Evolutionary conservation across 148 eudicot genomes (phyloP).

Genomic region (Diospyros kaki): DNA sequence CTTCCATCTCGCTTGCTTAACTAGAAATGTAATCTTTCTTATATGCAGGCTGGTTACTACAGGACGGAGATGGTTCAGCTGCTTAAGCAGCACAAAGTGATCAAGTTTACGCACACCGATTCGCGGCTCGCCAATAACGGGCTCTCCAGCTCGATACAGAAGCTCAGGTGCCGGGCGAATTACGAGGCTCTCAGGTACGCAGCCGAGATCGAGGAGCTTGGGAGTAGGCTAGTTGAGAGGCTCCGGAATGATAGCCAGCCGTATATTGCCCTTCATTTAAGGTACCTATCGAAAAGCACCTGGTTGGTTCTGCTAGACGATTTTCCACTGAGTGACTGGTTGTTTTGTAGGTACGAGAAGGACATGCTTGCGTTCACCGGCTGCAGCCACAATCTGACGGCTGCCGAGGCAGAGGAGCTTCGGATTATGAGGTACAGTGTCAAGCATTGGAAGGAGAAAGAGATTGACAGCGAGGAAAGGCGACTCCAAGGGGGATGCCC

Average conservation of each 20-base stretch:
- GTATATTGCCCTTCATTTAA: conserved; percentile 67
- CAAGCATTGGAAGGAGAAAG: conserved; percentile 68
- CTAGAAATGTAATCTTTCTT: background rate
- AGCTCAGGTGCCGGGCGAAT: conserved; percentile 61
- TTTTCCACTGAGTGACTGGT: background rate
- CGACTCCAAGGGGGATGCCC: conserved; percentile 67
- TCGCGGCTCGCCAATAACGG: conserved; percentile 70
- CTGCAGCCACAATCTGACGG: conserved; percentile 58
- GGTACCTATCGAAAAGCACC: conserved; percentile 25
- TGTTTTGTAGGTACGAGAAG: conserved; percentile 55
- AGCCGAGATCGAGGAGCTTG: conserved; percentile 48
- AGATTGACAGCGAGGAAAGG: conserved; percentile 40
- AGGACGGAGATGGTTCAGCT: conserved; percentile 33
- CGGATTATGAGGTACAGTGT: conserved; percentile 40
- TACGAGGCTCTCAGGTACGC: conserved; percentile 55
- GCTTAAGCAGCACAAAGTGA: conserved; percentile 48
- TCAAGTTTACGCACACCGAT: conserved; percentile 52
- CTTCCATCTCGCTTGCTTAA: background rate
- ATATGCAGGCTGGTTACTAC: conserved; percentile 55
- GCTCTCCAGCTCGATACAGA: conserved; percentile 47
- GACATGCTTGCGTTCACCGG: conserved; percentile 87
- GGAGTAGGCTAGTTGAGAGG: conserved; percentile 34
- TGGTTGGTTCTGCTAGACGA: no score
- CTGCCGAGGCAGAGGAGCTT: conserved; percentile 45
- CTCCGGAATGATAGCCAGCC: conserved; percentile 33